Conservation (phyloP, 768 basidiomycete genomes). For the Antrodiella citrinella region DNA sequence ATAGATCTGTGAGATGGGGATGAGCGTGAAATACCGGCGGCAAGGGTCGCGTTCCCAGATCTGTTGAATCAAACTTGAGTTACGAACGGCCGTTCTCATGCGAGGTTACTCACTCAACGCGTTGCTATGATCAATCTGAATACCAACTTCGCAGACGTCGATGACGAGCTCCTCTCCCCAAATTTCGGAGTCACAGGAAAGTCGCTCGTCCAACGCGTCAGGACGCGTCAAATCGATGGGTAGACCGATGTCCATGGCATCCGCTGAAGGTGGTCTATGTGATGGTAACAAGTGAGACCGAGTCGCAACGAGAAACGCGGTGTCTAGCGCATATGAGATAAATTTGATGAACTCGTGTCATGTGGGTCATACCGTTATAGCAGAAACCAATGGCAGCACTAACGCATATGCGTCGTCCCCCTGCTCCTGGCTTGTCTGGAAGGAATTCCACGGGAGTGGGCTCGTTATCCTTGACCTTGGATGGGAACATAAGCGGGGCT, state of each 20-base stretch:
- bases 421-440: slow-evolving; percentile 21
- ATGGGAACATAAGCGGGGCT: slow-evolving; percentile 35
- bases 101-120: too few species aligned
- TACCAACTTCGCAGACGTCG: slow-evolving; percentile 51
- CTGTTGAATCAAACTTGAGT: too few species aligned
- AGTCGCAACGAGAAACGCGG: slow-evolving; percentile 54
- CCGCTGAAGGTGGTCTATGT: slow-evolving; percentile 16
- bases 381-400: slow-evolving; percentile 52
- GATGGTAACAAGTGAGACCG: slow-evolving; percentile 45
- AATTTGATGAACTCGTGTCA: slow-evolving; percentile 5
- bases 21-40: slow-evolving; percentile 33
- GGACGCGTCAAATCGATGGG: slow-evolving; percentile 25
- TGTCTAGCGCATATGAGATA: slow-evolving; percentile 29
- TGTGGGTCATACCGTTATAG: slow-evolving; percentile 43
- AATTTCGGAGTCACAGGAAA: slow-evolving; percentile 39
- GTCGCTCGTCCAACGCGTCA: slow-evolving; percentile 16
- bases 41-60: slow-evolving; percentile 35
- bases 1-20: slow-evolving; percentile 33
- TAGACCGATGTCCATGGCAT: slow-evolving; percentile 37
- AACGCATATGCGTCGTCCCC: slow-evolving; percentile 39
- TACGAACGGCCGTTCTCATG: too few species aligned
- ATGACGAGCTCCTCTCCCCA: slow-evolving; percentile 55
- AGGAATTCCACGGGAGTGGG: slow-evolving; percentile 5
- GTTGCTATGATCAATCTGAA: slow-evolving; percentile 45
- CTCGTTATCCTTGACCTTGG: slow-evolving; percentile 28